These are phyloP conservation scores for Helotiales sp. DNA, from an alignment of 2,329 filamentous ascomycete species.

Conservation along the genomic window DNA sequence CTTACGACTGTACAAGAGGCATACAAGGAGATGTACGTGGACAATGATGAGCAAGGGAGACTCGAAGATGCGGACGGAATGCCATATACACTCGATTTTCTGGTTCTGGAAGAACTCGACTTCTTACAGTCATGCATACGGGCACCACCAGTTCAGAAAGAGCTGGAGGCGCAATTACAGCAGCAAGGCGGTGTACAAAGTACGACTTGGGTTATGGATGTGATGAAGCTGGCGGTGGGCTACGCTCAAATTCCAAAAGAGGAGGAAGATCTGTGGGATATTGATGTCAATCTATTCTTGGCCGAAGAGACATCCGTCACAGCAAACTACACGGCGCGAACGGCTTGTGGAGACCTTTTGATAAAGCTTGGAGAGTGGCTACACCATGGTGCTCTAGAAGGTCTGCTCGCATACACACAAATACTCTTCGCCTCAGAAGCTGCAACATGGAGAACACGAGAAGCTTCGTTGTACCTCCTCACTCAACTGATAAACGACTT, in stretches of 20 bases:
- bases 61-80: conserved; percentile 87
- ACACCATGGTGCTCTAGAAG: conserved; percentile 71
- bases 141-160: conserved; percentile 82
- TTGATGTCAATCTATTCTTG: conserved; percentile 92
- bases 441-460: conserved; percentile 63
- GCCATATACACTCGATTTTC: conserved; percentile 92
- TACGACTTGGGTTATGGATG: conserved; percentile 80
- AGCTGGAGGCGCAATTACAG: conserved; percentile 79
- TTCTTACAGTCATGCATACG: conserved; percentile 90
- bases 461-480: conserved; percentile 81
- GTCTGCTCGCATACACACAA: conserved; percentile 75
- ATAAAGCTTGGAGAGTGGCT: conserved; percentile 95
- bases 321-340: conserved; percentile 92
- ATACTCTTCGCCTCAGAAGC: conserved; percentile 63
- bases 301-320: conserved; percentile 94
- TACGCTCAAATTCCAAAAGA: conserved; percentile 91
- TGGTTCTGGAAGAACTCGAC: conserved; percentile 91
- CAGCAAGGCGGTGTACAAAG: conserved; percentile 58
- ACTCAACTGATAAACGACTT: conserved; percentile 85
- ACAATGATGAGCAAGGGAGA: conserved; percentile 80
- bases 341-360: conserved; percentile 86
- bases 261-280: conserved; percentile 94
- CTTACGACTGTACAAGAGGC: conserved; percentile 69
- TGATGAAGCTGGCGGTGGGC: conserved; percentile 80
- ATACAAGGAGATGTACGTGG: conserved; percentile 83